A percentile compares a stretch with the other conserved stretches of the same genome.
phyloP scores from a whole-genome alignment of 352 stramenopile genomes.

The Salisapilia sapeloensis region DNA sequence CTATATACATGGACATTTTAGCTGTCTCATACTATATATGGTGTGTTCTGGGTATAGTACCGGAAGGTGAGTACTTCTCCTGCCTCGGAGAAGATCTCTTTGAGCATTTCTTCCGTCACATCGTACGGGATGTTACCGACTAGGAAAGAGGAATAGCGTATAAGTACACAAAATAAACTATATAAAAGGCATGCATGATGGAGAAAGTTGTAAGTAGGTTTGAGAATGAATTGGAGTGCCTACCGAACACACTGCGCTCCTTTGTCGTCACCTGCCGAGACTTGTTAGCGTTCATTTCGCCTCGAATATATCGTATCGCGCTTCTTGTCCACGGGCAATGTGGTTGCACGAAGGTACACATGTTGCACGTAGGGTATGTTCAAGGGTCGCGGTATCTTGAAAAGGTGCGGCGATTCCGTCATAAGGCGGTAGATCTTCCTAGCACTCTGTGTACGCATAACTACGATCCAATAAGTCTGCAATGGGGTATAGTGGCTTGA shows the following conservation, averaged over 20 bases:
- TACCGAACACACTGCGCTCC: slow-evolving; percentile 77
- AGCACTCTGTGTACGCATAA: too few species aligned
- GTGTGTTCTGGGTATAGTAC: slow-evolving; percentile 8
- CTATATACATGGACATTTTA: slow-evolving; percentile 8
- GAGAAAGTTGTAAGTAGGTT: slow-evolving; percentile 13
- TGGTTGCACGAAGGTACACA: too few species aligned
- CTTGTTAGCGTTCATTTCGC: slow-evolving; percentile 22
- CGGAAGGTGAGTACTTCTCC: slow-evolving; percentile 74
- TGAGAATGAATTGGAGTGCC: too few species aligned
- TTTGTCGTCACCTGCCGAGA: slow-evolving; percentile 46
- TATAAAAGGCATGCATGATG: slow-evolving; percentile 1
- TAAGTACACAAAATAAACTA: background rate
- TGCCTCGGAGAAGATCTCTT: slow-evolving; percentile 75
- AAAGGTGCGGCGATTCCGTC: too few species aligned
- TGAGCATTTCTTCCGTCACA: slow-evolving; percentile 75
- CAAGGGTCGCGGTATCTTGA: too few species aligned
- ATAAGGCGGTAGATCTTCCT: too few species aligned
- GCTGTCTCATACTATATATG: background rate
- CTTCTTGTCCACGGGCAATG: too few species aligned
- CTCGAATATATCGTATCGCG: too few species aligned
- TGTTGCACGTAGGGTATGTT: too few species aligned
- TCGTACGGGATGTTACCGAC: slow-evolving; percentile 82
- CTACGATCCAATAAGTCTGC: too few species aligned
- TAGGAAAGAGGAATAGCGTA: slow-evolving; percentile 7
- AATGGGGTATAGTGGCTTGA: too few species aligned